Percentiles rank a stretch among this genome's conserved stretches.
Conservation (phyloP, 257 asterid species). For the Pogostemon cablin region DNA sequence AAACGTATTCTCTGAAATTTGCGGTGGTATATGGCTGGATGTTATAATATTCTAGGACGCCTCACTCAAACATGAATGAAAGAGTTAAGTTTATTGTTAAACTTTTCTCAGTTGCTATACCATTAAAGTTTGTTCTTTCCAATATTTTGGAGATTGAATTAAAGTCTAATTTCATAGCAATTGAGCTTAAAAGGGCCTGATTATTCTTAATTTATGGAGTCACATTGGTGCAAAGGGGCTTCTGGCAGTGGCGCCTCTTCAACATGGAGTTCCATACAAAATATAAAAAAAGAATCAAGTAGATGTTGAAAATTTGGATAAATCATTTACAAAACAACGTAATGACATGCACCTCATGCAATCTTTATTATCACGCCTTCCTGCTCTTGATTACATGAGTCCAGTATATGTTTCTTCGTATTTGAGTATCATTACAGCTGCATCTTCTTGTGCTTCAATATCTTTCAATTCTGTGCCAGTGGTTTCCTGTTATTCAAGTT, state of each 20-base stretch:
- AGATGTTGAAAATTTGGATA: too few species aligned
- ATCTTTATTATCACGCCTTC: too few species aligned
- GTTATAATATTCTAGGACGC: constrained; percentile 18
- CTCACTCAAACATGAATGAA: background rate
- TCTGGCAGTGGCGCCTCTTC: too few species aligned
- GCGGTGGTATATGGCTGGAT: background rate
- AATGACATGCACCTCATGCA: too few species aligned
- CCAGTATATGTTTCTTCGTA: too few species aligned
- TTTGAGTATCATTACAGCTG: background rate
- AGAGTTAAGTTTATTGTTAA: background rate
- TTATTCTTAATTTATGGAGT: too few species aligned
- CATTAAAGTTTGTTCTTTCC: background rate
- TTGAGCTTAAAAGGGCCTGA: constrained; percentile 13
- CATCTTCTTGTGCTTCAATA: constrained; percentile 9
- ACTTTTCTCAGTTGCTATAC: background rate
- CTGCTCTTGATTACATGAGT: too few species aligned
- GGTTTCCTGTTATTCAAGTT: constrained; percentile 1
- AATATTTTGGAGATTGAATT: constrained; percentile 1
- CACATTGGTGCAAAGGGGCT: too few species aligned
- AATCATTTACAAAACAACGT: too few species aligned
- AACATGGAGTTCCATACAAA: background rate
- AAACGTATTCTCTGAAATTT: background rate
- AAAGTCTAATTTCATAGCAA: background rate
- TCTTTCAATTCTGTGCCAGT: background rate
- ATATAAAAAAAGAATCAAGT: too few species aligned